phyloP scores from a whole-genome alignment of 73 alveolate species.

The Paramecium tetraurelia region DNA sequence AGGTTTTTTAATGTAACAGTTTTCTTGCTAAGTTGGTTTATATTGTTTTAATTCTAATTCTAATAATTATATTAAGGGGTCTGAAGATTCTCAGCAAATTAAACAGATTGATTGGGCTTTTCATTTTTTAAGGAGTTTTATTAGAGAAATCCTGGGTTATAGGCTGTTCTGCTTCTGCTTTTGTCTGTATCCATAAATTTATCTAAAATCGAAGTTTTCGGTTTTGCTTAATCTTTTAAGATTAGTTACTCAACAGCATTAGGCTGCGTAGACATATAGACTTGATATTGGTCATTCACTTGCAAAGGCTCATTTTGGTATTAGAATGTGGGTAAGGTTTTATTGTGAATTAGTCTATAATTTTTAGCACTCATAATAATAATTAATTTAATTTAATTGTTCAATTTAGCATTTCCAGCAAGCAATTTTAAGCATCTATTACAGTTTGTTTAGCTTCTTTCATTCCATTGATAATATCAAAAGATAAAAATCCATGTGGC shows the following conservation, averaged over 20 bases:
- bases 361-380: slow-evolving; percentile 34
- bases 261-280: background rate
- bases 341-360: slow-evolving; percentile 34
- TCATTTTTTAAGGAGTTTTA: background rate
- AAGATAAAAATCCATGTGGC: slow-evolving; percentile 64
- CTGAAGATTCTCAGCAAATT: background rate
- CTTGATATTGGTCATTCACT: slow-evolving; percentile 10
- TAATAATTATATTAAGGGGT: background rate
- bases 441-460: slow-evolving; percentile 55
- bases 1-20: background rate
- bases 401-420: slow-evolving; percentile 33
- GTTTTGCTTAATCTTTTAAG: background rate
- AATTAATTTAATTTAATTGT: background rate
- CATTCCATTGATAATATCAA: slow-evolving; percentile 55
- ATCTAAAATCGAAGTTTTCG: background rate
- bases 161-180: background rate
- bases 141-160: background rate
- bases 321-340: background rate
- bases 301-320: background rate
- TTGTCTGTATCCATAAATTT: background rate
- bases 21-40: background rate
- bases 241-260: background rate
- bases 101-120: background rate
- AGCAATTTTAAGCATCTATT: slow-evolving; percentile 40
- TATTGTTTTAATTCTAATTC: background rate